Percentiles rank a stretch among this genome's conserved stretches.
These are phyloP conservation scores for Sporothrix schenckii DNA, from an alignment of 2,329 filamentous ascomycete species.

Conservation along the genomic window DNA sequence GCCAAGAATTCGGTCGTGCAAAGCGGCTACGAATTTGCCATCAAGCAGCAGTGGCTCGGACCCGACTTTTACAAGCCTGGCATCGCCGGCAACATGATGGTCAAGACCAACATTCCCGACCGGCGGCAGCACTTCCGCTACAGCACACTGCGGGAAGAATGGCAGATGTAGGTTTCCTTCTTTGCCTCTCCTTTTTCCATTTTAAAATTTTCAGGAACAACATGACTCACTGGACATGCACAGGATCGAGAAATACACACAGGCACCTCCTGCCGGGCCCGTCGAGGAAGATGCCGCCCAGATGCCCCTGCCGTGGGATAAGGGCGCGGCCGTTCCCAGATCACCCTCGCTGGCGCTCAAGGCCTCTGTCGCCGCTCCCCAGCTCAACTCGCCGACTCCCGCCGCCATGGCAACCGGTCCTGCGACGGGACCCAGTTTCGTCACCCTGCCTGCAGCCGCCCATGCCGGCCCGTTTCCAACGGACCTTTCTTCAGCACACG, in stretches of 20 bases:
- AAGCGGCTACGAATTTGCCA: slow-evolving; percentile 84
- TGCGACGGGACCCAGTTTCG: slow-evolving; percentile 27
- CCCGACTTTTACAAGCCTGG: slow-evolving; percentile 76
- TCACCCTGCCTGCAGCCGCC: slow-evolving; percentile 26
- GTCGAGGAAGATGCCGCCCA: not conserved
- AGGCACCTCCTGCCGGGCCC: slow-evolving; percentile 26
- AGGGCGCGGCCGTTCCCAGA: slow-evolving; percentile 17
- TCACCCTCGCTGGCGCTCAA: slow-evolving; percentile 39
- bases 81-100: slow-evolving; percentile 84
- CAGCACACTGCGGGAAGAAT: slow-evolving; percentile 81
- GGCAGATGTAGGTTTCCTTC: slow-evolving; percentile 69
- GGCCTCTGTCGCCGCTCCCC: slow-evolving; percentile 24
- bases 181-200: not conserved
- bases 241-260: slow-evolving; percentile 51
- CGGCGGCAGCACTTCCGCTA: slow-evolving; percentile 87
- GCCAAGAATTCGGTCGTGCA: slow-evolving; percentile 95
- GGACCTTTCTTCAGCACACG: not conserved
- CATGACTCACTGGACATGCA: not conserved
- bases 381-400: slow-evolving; percentile 18
- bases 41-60: slow-evolving; percentile 93
- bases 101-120: slow-evolving; percentile 95
- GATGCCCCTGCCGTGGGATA: not conserved
- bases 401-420: not conserved
- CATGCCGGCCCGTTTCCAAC: not conserved
- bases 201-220: too few species aligned